Evolutionary conservation across 352 stramenopile species (phyloP).

Genomic region (Phytopythium delawarense): DNA sequence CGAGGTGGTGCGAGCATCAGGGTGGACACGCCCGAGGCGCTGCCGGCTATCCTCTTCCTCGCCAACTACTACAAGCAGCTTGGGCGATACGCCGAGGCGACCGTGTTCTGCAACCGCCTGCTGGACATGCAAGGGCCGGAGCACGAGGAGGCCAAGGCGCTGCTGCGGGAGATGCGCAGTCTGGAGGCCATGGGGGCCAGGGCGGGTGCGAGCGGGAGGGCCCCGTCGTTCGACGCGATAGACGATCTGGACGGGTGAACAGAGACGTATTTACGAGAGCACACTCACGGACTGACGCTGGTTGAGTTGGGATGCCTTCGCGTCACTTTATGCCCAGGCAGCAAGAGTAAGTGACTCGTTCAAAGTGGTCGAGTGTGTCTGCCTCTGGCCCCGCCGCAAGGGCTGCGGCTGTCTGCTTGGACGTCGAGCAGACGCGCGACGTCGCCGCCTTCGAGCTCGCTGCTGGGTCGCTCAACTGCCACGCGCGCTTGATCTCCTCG

Average conservation of each 20-base stretch:
- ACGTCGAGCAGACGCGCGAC: background rate
- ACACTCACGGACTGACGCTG: background rate
- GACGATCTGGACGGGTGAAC: background rate
- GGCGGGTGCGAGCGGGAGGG: conserved; percentile 6
- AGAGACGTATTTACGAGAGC: background rate
- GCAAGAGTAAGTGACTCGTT: background rate
- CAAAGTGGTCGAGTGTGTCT: background rate
- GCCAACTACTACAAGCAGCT: conserved; percentile 82
- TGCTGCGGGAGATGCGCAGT: conserved; percentile 75
- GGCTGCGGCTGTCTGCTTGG: background rate
- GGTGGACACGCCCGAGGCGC: conserved; percentile 58
- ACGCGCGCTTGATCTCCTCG: background rate
- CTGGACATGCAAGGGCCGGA: conserved; percentile 75
- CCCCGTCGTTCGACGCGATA: conserved; percentile 6
- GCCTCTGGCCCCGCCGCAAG: background rate
- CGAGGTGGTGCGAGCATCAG: conserved; percentile 34
- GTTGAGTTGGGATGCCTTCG: background rate
- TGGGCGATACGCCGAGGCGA: conserved; percentile 43
- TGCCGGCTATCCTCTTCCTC: conserved; percentile 69
- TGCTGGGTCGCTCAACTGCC: background rate
- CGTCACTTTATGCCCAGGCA: background rate
- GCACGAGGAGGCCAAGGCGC: conserved; percentile 79
- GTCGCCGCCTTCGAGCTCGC: background rate
- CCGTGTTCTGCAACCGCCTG: conserved; percentile 72
- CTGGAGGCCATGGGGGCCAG: conserved; percentile 28